These are phyloP conservation scores for Stachybotrys elegans DNA, from an alignment of 2,329 filamentous ascomycete species.

Conservation along the genomic window DNA sequence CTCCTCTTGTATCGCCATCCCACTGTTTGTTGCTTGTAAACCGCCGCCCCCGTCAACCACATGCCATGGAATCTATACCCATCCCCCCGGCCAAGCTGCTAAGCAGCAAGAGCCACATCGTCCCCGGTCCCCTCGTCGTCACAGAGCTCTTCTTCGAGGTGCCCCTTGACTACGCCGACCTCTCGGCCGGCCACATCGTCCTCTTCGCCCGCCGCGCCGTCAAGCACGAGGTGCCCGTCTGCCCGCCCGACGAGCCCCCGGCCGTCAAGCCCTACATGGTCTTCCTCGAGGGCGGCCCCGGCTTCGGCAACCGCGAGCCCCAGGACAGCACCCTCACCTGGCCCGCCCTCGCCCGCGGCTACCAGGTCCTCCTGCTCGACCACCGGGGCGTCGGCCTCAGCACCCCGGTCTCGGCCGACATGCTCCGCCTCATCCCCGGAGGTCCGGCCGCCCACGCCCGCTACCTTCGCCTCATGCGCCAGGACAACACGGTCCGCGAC, in stretches of 20 bases:
- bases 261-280: conserved; percentile 55
- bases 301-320: conserved; percentile 69
- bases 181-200: conserved; percentile 55
- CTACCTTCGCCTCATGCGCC: conserved; percentile 80
- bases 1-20: no score
- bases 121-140: conserved; percentile 64
- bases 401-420: conserved; percentile 70
- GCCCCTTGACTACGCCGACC: conserved; percentile 69
- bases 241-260: conserved; percentile 31
- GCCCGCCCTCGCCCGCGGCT: conserved; percentile 69
- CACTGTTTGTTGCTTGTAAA: no score
- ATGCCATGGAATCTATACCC: conserved; percentile 4
- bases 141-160: conserved; percentile 86
- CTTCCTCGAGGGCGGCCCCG: conserved; percentile 83
- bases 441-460: conserved; percentile 66
- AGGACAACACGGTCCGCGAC: conserved; percentile 85
- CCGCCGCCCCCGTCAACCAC: no score
- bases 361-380: conserved; percentile 82
- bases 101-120: conserved; percentile 35
- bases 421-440: conserved; percentile 51
- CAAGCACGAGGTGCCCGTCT: conserved; percentile 59
- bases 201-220: conserved; percentile 74
- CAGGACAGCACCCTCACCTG: conserved; percentile 69
- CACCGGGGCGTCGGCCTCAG: conserved; percentile 86
- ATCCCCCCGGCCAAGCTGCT: conserved; percentile 33